These are phyloP conservation scores for Drechslerella stenobrocha DNA, from an alignment of 2,329 filamentous ascomycete genomes.

Conservation along the genomic window DNA sequence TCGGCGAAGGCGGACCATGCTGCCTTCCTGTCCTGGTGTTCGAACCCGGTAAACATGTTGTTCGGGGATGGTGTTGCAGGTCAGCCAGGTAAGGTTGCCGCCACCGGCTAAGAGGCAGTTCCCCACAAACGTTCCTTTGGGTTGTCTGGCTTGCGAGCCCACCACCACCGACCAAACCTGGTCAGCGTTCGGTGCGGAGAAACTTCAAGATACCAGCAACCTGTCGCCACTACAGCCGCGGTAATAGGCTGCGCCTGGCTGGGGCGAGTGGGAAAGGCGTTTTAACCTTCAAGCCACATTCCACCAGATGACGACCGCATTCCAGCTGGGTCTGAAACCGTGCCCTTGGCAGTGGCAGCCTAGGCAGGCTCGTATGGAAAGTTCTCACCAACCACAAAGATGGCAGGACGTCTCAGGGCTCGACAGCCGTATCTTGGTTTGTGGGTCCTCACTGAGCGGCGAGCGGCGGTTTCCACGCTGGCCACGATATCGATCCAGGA, in stretches of 20 bases:
- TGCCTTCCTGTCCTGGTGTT: slow-evolving; percentile 26
- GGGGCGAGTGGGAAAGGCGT: neutral
- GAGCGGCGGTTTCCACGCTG: slow-evolving; percentile 34
- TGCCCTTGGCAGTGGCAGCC: slow-evolving; percentile 27
- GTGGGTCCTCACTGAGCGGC: slow-evolving; percentile 10
- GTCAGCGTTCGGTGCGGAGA: too few relatives aligned
- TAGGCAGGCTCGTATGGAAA: slow-evolving; percentile 1
- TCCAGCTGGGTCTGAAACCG: slow-evolving; percentile 8
- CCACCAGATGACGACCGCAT: slow-evolving; percentile 4
- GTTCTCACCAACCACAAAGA: neutral
- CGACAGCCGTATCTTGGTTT: too few relatives aligned
- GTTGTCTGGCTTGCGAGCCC: too few relatives aligned
- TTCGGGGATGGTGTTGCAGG: neutral
- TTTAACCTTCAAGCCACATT: slow-evolving; percentile 3
- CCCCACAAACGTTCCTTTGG: too few relatives aligned
- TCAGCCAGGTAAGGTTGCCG: too few relatives aligned
- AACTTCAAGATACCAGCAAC: too few relatives aligned
- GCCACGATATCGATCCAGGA: neutral
- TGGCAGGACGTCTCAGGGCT: too few relatives aligned
- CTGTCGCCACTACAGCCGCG: too few relatives aligned
- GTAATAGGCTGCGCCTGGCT: too few relatives aligned
- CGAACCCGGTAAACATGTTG: neutral
- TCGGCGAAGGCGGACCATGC: slow-evolving; percentile 15
- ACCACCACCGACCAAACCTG: too few relatives aligned
- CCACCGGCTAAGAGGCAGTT: too few relatives aligned